Percentiles rank a stretch among this genome's conserved stretches.
Evolutionary conservation across 2,329 filamentous ascomycete species (phyloP).

Genomic region (Trichoderma sp.): DNA sequence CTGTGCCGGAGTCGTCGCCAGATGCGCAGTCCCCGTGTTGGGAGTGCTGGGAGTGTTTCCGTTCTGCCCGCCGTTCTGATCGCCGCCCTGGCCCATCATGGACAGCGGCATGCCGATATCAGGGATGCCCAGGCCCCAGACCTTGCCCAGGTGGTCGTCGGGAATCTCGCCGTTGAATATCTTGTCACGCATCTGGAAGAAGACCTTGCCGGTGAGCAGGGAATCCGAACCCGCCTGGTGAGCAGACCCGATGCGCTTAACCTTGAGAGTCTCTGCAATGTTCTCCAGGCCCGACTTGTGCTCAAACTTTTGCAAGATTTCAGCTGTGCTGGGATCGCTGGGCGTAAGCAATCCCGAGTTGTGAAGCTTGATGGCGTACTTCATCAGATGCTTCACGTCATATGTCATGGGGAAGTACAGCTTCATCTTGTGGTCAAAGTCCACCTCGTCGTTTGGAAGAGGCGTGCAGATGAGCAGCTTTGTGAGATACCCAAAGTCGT

Average conservation of each 20-base stretch:
- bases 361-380: constrained; percentile 72
- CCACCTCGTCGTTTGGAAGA: constrained; percentile 82
- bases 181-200: constrained; percentile 86
- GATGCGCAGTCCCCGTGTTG: constrained; percentile 58
- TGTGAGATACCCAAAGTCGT: constrained; percentile 96
- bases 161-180: constrained; percentile 82
- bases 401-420: constrained; percentile 91
- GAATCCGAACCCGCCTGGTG: constrained; percentile 95
- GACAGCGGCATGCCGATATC: constrained; percentile 48
- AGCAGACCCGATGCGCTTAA: constrained; percentile 80
- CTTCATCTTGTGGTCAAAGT: constrained; percentile 85
- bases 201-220: constrained; percentile 87
- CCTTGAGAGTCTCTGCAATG: constrained; percentile 87
- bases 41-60: constrained; percentile 62
- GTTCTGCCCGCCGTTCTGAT: constrained; percentile 42
- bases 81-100: constrained; percentile 34
- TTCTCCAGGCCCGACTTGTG: constrained; percentile 90
- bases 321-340: constrained; percentile 60
- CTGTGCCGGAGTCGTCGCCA: constrained; percentile 49
- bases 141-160: constrained; percentile 80
- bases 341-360: constrained; percentile 61
- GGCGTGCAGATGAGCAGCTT: constrained; percentile 84
- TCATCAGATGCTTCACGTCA: constrained; percentile 97
- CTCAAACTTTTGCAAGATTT: constrained; percentile 80
- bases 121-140: constrained; percentile 84